phyloP scores from a whole-genome alignment of 2,329 filamentous ascomycete species.

The Colletotrichum phormii region DNA sequence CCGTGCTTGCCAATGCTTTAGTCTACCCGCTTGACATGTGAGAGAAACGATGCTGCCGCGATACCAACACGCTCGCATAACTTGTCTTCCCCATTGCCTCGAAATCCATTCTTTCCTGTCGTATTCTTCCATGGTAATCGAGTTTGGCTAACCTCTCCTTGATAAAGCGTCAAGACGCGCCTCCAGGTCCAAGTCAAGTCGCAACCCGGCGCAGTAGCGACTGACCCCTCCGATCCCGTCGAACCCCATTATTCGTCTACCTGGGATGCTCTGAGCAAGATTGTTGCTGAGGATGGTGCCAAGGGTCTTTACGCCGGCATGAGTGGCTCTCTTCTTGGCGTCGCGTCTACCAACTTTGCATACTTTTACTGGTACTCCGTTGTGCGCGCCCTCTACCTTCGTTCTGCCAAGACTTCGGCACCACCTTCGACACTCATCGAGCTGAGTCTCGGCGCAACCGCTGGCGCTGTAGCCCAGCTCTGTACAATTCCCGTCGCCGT shows the following conservation, averaged over 20 bases:
- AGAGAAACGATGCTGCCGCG: conserved; percentile 49
- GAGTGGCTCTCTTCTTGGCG: conserved; percentile 85
- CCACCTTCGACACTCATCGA: conserved; percentile 84
- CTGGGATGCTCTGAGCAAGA: conserved; percentile 88
- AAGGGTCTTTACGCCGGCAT: conserved; percentile 90
- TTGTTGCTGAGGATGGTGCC: conserved; percentile 83
- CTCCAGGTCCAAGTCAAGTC: conserved; percentile 92
- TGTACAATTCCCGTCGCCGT: conserved; percentile 98
- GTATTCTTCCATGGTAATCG: conserved; percentile 6
- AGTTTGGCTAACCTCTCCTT: conserved; percentile 29
- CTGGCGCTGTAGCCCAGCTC: conserved; percentile 90
- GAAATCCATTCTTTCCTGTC: neutral
- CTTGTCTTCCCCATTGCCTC: neutral
- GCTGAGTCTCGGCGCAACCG: conserved; percentile 84
- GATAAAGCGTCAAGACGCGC: conserved; percentile 87
- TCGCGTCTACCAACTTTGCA: conserved; percentile 97
- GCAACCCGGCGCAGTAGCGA: conserved; percentile 55
- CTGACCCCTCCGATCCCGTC: conserved; percentile 56
- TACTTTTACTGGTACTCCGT: conserved; percentile 99
- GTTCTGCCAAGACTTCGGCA: conserved; percentile 60
- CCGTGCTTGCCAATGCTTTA: conserved; percentile 92
- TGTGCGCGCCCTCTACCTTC: conserved; percentile 83
- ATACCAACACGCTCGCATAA: neutral
- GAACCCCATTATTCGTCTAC: conserved; percentile 86
- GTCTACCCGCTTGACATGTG: conserved; percentile 98